A percentile compares a stretch with the other conserved stretches of the same genome.
Conservation (phyloP, 148 eudicot genomes). For the Agrostemma githago region DNA sequence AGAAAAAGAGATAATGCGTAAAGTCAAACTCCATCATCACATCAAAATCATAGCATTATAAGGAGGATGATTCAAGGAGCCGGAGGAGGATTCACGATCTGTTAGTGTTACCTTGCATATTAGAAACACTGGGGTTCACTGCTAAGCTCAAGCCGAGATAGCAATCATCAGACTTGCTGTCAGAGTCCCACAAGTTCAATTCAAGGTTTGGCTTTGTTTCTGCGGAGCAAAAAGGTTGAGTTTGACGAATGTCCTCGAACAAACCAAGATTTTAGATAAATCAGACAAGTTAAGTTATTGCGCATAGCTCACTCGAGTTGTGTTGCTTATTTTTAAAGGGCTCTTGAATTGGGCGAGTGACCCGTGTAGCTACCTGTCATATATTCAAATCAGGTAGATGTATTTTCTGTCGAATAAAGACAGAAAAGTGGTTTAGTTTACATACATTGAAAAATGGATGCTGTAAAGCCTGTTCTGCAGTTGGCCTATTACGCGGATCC, state of each 20-base stretch:
- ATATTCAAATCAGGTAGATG: constrained; percentile 26
- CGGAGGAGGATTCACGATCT: not conserved
- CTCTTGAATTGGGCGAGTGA: constrained; percentile 59
- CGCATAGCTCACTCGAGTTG: constrained; percentile 37
- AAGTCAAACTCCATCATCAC: no score
- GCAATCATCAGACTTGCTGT: constrained; percentile 69
- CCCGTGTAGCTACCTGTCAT: constrained; percentile 47
- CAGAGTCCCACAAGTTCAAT: constrained; percentile 81
- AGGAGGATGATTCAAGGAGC: no score
- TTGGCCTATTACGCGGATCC: constrained; percentile 89
- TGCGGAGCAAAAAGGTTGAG: constrained; percentile 25
- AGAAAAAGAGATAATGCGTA: no score
- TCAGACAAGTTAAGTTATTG: not conserved
- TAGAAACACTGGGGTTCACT: constrained; percentile 66
- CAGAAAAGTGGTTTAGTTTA: constrained; percentile 6
- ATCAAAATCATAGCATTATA: no score
- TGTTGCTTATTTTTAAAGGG: constrained; percentile 46
- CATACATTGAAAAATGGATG: constrained; percentile 89
- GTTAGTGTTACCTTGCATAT: constrained; percentile 48
- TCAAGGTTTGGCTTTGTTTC: constrained; percentile 79
- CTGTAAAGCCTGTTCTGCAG: constrained; percentile 72
- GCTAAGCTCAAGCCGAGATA: constrained; percentile 86
- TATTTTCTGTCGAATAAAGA: constrained; percentile 10
- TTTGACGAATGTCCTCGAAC: constrained; percentile 5
- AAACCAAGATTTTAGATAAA: not conserved